Percentiles rank a stretch among this genome's conserved stretches.
These are phyloP conservation scores for Xerocomellus amylosporus DNA, from an alignment of 768 basidiomycete genomes.

Conservation along the genomic window DNA sequence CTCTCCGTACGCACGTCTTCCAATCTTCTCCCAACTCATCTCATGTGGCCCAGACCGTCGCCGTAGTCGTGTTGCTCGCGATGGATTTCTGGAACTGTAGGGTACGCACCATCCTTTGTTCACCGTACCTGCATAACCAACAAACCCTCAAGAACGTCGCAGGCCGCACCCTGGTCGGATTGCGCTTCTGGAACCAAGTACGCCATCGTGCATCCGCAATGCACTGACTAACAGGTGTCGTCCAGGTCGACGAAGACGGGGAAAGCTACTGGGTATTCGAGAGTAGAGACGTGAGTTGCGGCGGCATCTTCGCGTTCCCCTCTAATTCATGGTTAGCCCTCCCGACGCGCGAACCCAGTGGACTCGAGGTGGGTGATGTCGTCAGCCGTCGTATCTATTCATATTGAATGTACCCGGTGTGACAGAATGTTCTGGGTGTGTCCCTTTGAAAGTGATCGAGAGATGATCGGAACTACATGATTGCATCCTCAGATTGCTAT, in stretches of 20 bases:
- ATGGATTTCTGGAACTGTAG: slow-evolving; percentile 99
- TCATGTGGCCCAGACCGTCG: slow-evolving; percentile 59
- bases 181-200: slow-evolving; percentile 97
- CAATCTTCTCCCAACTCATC: background rate
- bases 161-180: slow-evolving; percentile 88
- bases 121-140: background rate
- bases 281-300: slow-evolving; percentile 77
- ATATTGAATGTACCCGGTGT: slow-evolving; percentile 5
- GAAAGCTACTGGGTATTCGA: slow-evolving; percentile 98
- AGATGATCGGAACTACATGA: slow-evolving; percentile 15
- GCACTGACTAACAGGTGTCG: slow-evolving; percentile 1
- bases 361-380: slow-evolving; percentile 69
- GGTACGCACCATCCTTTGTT: slow-evolving; percentile 41
- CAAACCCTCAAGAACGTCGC: slow-evolving; percentile 71
- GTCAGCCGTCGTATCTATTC: background rate
- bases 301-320: background rate
- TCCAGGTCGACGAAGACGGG: slow-evolving; percentile 91
- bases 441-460: slow-evolving; percentile 10
- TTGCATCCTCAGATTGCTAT: slow-evolving; percentile 63
- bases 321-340: slow-evolving; percentile 53
- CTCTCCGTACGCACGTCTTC: slow-evolving; percentile 63
- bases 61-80: slow-evolving; percentile 88
- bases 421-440: slow-evolving; percentile 90
- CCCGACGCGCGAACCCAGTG: slow-evolving; percentile 81
- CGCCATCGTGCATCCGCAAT: background rate